Evolutionary conservation across 768 basidiomycete species (phyloP).

Genomic region (Pleurotus tuber-regium): DNA sequence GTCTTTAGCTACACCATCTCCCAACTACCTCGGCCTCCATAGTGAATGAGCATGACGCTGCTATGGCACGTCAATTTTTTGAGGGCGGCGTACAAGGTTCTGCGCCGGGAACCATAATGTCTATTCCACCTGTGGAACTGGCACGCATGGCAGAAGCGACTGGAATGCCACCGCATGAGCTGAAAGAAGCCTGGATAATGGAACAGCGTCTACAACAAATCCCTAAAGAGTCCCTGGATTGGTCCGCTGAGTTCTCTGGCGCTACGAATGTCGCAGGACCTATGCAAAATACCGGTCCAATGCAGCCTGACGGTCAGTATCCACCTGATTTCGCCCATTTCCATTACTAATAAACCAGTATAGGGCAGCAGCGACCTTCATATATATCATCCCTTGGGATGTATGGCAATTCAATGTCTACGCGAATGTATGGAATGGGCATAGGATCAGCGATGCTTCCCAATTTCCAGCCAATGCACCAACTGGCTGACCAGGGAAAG

Average conservation of each 20-base stretch:
- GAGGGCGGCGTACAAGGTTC: slow-evolving; percentile 38
- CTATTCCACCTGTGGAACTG: slow-evolving; percentile 26
- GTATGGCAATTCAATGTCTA: slow-evolving; percentile 36
- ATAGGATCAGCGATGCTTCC: slow-evolving; percentile 24
- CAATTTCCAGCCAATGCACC: slow-evolving; percentile 4
- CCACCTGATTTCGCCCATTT: background rate
- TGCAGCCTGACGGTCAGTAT: slow-evolving; percentile 37
- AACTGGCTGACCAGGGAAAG: slow-evolving; percentile 34
- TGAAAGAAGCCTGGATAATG: slow-evolving; percentile 52
- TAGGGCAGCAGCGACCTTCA: slow-evolving; percentile 41
- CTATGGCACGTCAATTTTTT: slow-evolving; percentile 81
- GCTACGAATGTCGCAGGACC: slow-evolving; percentile 22
- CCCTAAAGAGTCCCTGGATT: slow-evolving; percentile 32
- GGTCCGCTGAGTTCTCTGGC: slow-evolving; percentile 57
- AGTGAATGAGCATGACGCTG: slow-evolving; percentile 63
- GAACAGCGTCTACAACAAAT: slow-evolving; percentile 42
- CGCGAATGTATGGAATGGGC: slow-evolving; percentile 35
- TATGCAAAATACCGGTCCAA: slow-evolving; percentile 32
- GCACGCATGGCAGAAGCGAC: slow-evolving; percentile 31
- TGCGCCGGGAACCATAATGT: slow-evolving; percentile 30
- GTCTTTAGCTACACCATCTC: slow-evolving; percentile 67
- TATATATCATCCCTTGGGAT: slow-evolving; percentile 33
- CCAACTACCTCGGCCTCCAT: slow-evolving; percentile 51
- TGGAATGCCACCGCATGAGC: slow-evolving; percentile 29
- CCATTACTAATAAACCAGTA: background rate